These are phyloP conservation scores for Zymoseptoria ardabiliae DNA, from an alignment of 2,329 filamentous ascomycete species.

Conservation along the genomic window DNA sequence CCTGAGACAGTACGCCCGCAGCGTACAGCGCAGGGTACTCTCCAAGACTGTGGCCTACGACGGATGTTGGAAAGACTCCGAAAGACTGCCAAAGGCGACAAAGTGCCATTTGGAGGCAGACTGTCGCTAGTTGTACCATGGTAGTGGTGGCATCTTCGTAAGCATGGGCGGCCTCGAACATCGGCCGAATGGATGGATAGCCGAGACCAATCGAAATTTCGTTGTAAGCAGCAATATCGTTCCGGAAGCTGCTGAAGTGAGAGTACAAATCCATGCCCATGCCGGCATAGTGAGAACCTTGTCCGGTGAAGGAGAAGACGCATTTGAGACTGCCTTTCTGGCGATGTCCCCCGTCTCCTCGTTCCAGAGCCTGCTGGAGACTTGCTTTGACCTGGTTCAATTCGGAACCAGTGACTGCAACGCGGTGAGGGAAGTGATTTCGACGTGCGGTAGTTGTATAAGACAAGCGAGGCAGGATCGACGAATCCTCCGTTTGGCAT, in stretches of 20 bases:
- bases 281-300: constrained; percentile 27
- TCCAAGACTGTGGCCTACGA: constrained; percentile 32
- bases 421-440: constrained; percentile 36
- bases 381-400: too few species aligned
- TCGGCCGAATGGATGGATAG: constrained; percentile 28
- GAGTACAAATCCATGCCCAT: constrained; percentile 29
- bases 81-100: constrained; percentile 21
- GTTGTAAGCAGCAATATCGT: constrained; percentile 28
- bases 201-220: constrained; percentile 22
- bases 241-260: constrained; percentile 23
- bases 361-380: too few species aligned
- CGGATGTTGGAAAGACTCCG: constrained; percentile 22
- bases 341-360: too few species aligned
- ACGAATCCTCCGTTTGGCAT: constrained; percentile 39
- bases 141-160: constrained; percentile 10
- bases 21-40: constrained; percentile 34
- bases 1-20: constrained; percentile 27
- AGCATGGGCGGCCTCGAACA: constrained; percentile 12
- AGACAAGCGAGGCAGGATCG: constrained; percentile 50
- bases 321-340: constrained; percentile 23
- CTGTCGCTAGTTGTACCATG: constrained; percentile 34
- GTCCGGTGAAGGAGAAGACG: constrained; percentile 36
- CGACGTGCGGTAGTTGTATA: constrained; percentile 60
- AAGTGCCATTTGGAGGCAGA: constrained; percentile 38
- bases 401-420: constrained; percentile 27